Evolutionary conservation across 371 early-diverging fungal species (phyloP), one percentile per base, ranked within the genome.

Genomic region (Mucor velutinosus): DNA sequence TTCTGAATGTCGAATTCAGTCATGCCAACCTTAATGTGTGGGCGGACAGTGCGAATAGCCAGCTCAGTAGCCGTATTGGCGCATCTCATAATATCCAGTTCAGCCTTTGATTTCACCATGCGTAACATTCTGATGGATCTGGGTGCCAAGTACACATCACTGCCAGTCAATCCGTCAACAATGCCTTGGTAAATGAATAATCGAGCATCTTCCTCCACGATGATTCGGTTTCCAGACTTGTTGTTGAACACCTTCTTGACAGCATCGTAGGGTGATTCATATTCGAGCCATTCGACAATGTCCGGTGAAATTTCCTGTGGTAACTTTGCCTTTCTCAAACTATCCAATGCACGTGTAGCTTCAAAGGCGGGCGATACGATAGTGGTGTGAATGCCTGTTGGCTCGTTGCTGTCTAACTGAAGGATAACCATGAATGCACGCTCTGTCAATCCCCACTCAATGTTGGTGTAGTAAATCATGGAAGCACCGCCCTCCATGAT

Each of bases 341-440:
- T 66, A 19, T 76, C 70, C 4, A 64, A 47, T 1, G 86, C 88
- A 27, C 86, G 81, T 0, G 84, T 79, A 0, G 81, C 85, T 68
- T 88, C 88, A 71, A 88, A 88, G 21, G 77, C 77, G 27, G 88
- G 88, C 2, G 80, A 77, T 30, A 88, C 76, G 12, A 88, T 71
- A 2, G 80, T 85, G 8, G 74, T 74, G 29, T 63, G 57, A 7
- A 81, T 75, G 47, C 81, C 78, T 17, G 77, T 70, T 7, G 66
- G 65, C 7, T 67, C 33, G n/a, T 64, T 66, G 29, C 70, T 56
- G 25, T 77, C 53, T 8, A 71, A 61, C 23, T 72, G 74, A 35
- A 83, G 69, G 12, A 86, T 55, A 11, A 83, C 78, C 49, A 87
- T 60, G 62, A 87, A 87, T 0, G 88, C 82, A 19, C 86, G 76